Evolutionary conservation across 148 eudicot species (phyloP), one percentile per base, ranked within the genome.

Genomic region (Fagopyrum homotropicum): DNA sequence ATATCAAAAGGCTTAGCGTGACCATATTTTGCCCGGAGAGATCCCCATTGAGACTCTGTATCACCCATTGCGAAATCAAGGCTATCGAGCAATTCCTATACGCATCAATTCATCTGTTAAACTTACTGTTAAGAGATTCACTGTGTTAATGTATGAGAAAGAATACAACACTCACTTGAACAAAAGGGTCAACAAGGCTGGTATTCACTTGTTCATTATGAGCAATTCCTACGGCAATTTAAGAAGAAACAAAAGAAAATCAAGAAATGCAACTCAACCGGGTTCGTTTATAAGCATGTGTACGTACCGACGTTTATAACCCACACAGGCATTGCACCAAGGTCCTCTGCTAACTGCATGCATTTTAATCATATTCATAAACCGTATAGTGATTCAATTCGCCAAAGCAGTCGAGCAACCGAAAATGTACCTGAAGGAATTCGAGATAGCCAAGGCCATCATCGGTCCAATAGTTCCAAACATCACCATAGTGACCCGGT

Each of bases 31-130:
- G 96, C 93, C 30, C 97, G 90, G 29, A 87, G 78, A 16, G 96
- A 85, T 47, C 98, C 98, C 98, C 96, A 91, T 78, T 81, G 80
- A 1, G 98, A 83, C 76, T 74, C 54, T 6, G 86, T 59, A 76
- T 82, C 85, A 66, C 98, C 97, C 76, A 84, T 88, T 7, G 97
- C 96, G 84, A 94, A 94, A 86, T 94, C 97, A 16, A 94, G 80
- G 44, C 96, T 88, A 73, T 90, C 55, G 84, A 93, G 89, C 79
- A 85, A 79, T 80, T 93, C 94, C 98, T 92, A 75, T 12, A 45
- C 4, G 45, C 16, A 15, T n/a, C 52, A 45, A 45, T 61, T 35
- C 40, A 35, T 35, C 40, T 35, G 40, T 35, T 35, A 35, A 35
- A 35, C 2, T 2, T 35, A 1, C 2, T 2, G 2, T 1, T 0